phyloP scores from a whole-genome alignment of 2,329 filamentous ascomycete genomes.

The Colletotrichum musicola region DNA sequence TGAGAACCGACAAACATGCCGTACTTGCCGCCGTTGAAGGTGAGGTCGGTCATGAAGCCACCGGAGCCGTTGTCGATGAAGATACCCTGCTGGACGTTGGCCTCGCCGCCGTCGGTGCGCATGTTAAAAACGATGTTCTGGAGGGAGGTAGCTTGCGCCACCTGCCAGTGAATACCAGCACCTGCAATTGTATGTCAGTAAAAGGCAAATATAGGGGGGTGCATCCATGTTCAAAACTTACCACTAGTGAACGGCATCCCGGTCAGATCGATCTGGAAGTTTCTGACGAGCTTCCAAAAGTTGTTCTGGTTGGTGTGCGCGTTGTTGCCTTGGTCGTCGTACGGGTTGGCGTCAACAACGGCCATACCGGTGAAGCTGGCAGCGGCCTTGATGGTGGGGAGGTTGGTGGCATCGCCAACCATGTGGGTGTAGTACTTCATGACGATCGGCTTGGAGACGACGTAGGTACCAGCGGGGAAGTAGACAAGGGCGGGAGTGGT shows the following conservation, averaged over 20 bases:
- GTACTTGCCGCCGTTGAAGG: slow-evolving; percentile 84
- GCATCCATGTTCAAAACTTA: neutral
- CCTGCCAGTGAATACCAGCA: slow-evolving; percentile 86
- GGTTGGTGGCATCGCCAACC: slow-evolving; percentile 80
- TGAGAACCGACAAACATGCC: slow-evolving; percentile 87
- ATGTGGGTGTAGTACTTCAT: slow-evolving; percentile 96
- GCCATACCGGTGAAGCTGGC: slow-evolving; percentile 85
- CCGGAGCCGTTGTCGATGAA: slow-evolving; percentile 90
- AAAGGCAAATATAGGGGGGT: no score
- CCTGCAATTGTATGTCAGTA: slow-evolving; percentile 53
- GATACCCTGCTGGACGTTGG: slow-evolving; percentile 80
- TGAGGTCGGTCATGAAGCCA: slow-evolving; percentile 85
- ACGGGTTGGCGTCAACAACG: slow-evolving; percentile 90
- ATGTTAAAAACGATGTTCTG: slow-evolving; percentile 88
- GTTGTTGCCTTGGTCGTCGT: slow-evolving; percentile 75
- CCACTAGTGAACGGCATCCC: slow-evolving; percentile 65
- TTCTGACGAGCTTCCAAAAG: slow-evolving; percentile 86
- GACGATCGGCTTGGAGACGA: slow-evolving; percentile 82
- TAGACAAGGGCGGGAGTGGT: slow-evolving; percentile 89
- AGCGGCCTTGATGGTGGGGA: slow-evolving; percentile 82
- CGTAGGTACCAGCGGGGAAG: slow-evolving; percentile 89
- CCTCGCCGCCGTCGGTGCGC: slow-evolving; percentile 72
- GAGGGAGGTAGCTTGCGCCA: slow-evolving; percentile 83
- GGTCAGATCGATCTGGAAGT: slow-evolving; percentile 83
- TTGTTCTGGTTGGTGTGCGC: slow-evolving; percentile 82